Base-by-base conservation (phyloP, 1,284 basidiomycete genomes). In the Microstroma glucosiphilum region DNA sequence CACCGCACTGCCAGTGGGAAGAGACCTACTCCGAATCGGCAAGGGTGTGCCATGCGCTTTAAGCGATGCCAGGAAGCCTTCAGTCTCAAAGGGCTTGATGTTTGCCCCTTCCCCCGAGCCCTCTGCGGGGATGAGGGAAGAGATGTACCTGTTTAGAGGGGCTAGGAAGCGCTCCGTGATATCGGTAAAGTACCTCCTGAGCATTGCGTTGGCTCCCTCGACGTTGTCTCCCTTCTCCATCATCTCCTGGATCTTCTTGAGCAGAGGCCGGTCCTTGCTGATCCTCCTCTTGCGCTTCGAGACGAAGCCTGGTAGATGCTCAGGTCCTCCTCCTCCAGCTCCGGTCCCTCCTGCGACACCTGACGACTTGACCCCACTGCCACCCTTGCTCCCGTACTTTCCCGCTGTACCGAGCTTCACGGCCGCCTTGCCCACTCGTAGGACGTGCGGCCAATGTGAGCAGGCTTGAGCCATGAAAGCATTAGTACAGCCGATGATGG, bases 401-500 rank as follows among this genome's bases (percentile, higher is more conserved):
- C 68, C 63, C 13, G 40, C 46, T 40, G 63, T 64, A 51, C 56
- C 58, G 30, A 69, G 19, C 67, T 70, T 70, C 1, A 68, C 67
- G 46, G 68, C 68, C 40, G 68, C 63, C 37, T 65, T 81, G 63
- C 87, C 88, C 30, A 92, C 81, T 0, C 80, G 72, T 49, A 85
- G 77, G 60, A 91, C 82, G 80, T 98, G 91, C 1, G 92, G 91
- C 92, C 93, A 97, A 80, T 96, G 91, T 6, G 85, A 83, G 69
- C 91, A 94, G 1, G 88, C 87, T 65, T 88, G 88, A 65, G 90
- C 87, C 69, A 97, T 91, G 75, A 94, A 89, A 0, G 94, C 94
- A 73, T 97, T 98, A 8, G 94, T 97, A 0, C 93, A 91, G 9
- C 94, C 92, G 0, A 97, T 81, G 0, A 97, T 78, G 0, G 91